These are phyloP conservation scores for Stephanodiscus minutulus DNA, from an alignment of 108 stramenopile genomes.

Conservation along the genomic window DNA sequence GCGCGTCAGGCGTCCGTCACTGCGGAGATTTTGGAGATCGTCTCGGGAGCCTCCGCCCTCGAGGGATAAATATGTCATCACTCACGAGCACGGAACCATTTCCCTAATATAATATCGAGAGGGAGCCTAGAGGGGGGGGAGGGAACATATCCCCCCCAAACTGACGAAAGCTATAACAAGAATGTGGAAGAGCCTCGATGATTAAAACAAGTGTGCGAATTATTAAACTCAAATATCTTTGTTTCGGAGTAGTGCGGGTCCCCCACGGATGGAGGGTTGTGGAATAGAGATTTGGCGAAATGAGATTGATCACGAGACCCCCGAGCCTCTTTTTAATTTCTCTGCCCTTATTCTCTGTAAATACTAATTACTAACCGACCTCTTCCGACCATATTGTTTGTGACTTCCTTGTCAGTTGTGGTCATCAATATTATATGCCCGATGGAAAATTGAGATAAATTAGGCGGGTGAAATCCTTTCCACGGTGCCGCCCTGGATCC, in stretches of 20 bases:
- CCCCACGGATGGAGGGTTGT: not conserved
- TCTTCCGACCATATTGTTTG: not conserved
- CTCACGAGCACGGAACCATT: slow-evolving; percentile 28
- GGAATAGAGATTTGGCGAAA: slow-evolving; percentile 8
- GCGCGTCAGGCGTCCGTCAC: slow-evolving; percentile 96
- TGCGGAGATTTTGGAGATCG: slow-evolving; percentile 95
- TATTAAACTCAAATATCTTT: not conserved
- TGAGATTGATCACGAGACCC: slow-evolving; percentile 1
- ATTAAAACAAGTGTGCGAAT: slow-evolving; percentile 5
- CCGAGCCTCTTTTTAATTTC: not conserved
- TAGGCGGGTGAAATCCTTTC: too few relatives aligned
- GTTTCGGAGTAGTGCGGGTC: not conserved
- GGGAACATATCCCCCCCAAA: not conserved
- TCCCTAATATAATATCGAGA: not conserved
- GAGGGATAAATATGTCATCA: slow-evolving; percentile 21
- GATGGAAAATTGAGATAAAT: too few relatives aligned
- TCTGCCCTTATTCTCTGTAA: slow-evolving; percentile 7
- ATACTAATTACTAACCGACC: not conserved
- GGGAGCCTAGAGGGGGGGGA: not conserved
- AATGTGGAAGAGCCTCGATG: too few relatives aligned
- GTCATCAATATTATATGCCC: too few relatives aligned
- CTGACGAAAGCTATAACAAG: not conserved
- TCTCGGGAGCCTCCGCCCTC: slow-evolving; percentile 86
- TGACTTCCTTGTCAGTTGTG: too few relatives aligned
- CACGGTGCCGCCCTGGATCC: too few relatives aligned